phyloP scores from a whole-genome alignment of 345 rosid species.

The Gossypium sturtianum region DNA sequence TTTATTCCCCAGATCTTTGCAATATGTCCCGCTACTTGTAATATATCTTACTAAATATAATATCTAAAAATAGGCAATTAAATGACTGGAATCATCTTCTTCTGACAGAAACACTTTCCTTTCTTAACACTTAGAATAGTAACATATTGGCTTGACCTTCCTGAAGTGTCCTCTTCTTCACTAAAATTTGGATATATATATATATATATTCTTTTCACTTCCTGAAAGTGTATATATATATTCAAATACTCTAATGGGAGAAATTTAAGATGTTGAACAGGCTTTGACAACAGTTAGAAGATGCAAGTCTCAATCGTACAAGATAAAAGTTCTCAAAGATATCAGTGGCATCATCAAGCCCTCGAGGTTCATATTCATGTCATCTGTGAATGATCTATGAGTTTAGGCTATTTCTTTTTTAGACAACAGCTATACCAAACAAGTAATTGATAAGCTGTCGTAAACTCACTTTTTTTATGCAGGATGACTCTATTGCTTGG shows the following conservation, averaged over 20 bases:
- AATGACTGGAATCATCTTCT: background rate
- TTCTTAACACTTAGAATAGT: background rate
- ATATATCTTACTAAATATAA: too few relatives aligned
- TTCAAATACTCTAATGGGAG: background rate
- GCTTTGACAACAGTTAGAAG: background rate
- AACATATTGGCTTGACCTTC: background rate
- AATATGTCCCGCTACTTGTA: background rate
- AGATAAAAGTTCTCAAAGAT: constrained; percentile 32
- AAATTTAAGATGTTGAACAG: constrained; percentile 14
- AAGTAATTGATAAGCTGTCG: background rate
- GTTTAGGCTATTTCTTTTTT: background rate
- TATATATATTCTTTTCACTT: background rate
- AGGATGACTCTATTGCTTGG: constrained; percentile 49
- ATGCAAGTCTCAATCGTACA: constrained; percentile 15
- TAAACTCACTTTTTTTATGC: background rate
- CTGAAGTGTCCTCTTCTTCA: background rate
- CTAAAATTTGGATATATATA: background rate
- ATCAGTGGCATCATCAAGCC: constrained; percentile 45
- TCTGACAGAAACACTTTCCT: background rate
- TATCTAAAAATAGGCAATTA: background rate
- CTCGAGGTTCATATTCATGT: constrained; percentile 29
- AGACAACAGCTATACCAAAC: background rate
- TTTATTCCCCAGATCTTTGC: background rate
- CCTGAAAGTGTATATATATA: too few relatives aligned
- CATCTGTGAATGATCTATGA: background rate